Evolutionary conservation across 2,329 filamentous ascomycete genomes (phyloP), one percentile per base, ranked within the genome.

Genomic region (Purpureocillium lavendulum): DNA sequence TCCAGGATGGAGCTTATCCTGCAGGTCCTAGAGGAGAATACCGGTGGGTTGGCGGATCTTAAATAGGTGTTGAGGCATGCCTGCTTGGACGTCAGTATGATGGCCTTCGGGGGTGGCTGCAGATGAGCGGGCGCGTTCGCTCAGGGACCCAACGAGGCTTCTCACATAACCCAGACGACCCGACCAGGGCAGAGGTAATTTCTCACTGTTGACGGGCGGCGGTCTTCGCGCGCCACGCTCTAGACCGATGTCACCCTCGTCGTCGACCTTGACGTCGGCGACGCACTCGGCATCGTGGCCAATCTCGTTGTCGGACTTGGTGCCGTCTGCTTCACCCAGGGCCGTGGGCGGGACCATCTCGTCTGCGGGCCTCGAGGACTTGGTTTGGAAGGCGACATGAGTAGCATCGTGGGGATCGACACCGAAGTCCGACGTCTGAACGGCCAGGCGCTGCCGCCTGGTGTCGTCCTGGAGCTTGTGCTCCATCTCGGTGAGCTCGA

Each of bases 1-100:
- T 96, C 88, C 10, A 96, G 57, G 33, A 97, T 95, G 1, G 87
- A 94, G 1, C 86, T 73, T 45, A 97, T 90, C 24, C 89, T 84
- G 56, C 89, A 96, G 1, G 90, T 96, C 40, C 90, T 77, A 0
- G 90, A 96, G 48, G 82, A 85, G 60, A 96, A 97, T 2, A 97
- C 80, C 0, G 90, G 81, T 7, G 87, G 86, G 45, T 80, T 90
- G 2, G 85, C 80, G 38, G 76, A 74, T 33, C 90, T 82, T 2
- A 97, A 71, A 58, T 96, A 96, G 0, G 90, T 97, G 56, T 94
- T 94, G 13, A 97, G 66, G 55, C 89, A 96, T 10, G 90, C 88
- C 85, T 75, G 39, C 3, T 41, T 4, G 21, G 5, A 26, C 10
- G 21, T 26, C 10, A 26, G 21, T 26, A 26, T 26, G 21, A 26